Evolutionary conservation across 805 yeast species (phyloP).

Genomic region (Candida xiaguanensis): DNA sequence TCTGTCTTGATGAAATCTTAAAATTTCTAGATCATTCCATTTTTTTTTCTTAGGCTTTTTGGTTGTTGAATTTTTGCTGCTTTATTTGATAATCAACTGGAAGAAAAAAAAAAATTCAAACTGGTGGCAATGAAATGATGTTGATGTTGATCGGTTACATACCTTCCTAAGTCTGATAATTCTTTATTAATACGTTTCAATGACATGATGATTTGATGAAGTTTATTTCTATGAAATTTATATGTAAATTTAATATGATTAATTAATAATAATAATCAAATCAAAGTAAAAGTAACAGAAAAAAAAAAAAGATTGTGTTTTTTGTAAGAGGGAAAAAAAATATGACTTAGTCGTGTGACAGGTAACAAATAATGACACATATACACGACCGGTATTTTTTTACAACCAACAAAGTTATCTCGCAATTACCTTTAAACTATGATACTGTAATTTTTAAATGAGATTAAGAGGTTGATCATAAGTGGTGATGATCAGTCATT

Average conservation of each 20-base stretch:
- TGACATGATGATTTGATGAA: constrained; percentile 54
- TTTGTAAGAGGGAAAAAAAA: no score
- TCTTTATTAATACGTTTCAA: constrained; percentile 95
- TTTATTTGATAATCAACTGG: neutral
- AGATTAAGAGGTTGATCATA: no score
- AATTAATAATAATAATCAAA: neutral
- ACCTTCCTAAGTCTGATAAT: constrained; percentile 91
- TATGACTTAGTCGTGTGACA: no score
- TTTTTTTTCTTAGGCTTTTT: neutral
- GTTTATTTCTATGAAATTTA: neutral
- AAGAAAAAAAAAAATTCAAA: neutral
- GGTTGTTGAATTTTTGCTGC: neutral
- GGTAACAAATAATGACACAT: no score
- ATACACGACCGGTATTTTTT: no score
- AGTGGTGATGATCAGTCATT: no score
- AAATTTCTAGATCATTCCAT: constrained; percentile 3
- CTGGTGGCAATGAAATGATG: neutral
- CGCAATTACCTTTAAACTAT: no score
- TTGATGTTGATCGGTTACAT: constrained; percentile 45
- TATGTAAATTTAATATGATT: neutral
- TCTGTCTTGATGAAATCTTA: neutral
- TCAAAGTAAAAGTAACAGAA: constrained; percentile 1
- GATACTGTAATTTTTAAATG: no score
- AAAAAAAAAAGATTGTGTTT: no score
- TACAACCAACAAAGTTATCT: no score